These are phyloP conservation scores for Nothophaeocryptopus gaeumannii DNA, from an alignment of 2,329 filamentous ascomycete genomes.

Conservation along the genomic window DNA sequence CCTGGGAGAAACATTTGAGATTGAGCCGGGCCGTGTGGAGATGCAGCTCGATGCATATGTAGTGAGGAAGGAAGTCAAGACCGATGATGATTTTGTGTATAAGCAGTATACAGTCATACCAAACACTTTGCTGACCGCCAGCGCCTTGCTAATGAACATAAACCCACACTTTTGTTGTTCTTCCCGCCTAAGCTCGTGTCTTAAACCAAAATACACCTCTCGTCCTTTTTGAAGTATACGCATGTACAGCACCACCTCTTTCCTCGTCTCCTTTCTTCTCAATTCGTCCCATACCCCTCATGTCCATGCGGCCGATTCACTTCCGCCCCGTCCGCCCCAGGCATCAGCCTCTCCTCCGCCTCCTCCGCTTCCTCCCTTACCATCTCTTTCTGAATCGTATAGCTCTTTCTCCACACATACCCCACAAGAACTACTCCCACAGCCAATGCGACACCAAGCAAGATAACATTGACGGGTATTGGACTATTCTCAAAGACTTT, in stretches of 20 bases:
- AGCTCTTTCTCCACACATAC: constrained; percentile 60
- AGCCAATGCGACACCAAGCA: constrained; percentile 60
- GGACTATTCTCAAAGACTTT: constrained; percentile 69
- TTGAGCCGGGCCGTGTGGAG: no score
- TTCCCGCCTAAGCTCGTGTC: no score
- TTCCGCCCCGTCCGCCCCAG: constrained; percentile 29
- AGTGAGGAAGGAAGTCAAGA: no score
- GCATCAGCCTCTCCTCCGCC: constrained; percentile 40
- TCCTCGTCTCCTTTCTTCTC: constrained; percentile 20
- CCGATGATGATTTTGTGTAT: no score
- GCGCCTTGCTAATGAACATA: no score
- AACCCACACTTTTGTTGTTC: neutral
- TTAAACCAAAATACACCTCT: no score
- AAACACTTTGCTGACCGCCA: no score
- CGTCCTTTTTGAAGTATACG: no score
- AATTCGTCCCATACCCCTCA: constrained; percentile 30
- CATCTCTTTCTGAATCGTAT: constrained; percentile 41
- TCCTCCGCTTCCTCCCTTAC: constrained; percentile 46
- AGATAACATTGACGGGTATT: constrained; percentile 69
- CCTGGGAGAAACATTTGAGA: no score
- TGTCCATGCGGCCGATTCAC: constrained; percentile 31
- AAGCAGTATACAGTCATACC: no score
- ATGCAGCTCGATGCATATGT: no score
- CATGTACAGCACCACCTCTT: no score
- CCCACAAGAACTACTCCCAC: constrained; percentile 65